These are phyloP conservation scores for Pachyrhizus erosus DNA, from an alignment of 306 rosid genomes.

Conservation along the genomic window DNA sequence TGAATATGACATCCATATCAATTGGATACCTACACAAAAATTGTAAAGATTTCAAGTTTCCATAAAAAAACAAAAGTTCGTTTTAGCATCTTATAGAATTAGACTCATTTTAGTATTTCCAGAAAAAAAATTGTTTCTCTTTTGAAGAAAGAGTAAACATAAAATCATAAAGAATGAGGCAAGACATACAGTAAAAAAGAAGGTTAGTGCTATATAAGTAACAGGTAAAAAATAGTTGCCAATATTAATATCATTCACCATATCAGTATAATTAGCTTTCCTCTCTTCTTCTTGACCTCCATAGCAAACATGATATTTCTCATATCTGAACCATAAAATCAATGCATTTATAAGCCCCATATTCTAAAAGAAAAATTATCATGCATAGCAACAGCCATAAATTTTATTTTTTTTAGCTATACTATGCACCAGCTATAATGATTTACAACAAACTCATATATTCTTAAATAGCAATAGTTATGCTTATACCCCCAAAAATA, in stretches of 20 bases:
- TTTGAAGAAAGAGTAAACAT: neutral
- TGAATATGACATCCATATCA: neutral
- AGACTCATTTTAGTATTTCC: neutral
- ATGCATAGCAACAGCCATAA: neutral
- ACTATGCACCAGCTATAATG: neutral
- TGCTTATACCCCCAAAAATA: neutral
- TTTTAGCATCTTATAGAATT: neutral
- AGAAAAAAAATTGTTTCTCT: neutral
- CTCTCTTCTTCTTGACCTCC: conserved; percentile 91
- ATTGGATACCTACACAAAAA: neutral
- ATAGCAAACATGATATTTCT: conserved; percentile 85
- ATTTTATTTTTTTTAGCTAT: neutral
- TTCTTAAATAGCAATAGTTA: neutral
- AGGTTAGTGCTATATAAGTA: conserved; percentile 8
- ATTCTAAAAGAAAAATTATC: neutral
- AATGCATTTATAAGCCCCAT: conserved; percentile 7
- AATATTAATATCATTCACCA: conserved; percentile 66
- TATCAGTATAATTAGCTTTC: conserved; percentile 83
- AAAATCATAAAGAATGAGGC: conserved; percentile 11
- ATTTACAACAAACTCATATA: conserved; percentile 10
- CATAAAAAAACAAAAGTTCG: neutral
- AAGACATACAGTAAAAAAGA: neutral
- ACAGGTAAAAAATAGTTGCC: neutral
- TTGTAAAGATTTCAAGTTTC: neutral
- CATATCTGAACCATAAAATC: conserved; percentile 72